phyloP scores from a whole-genome alignment of 768 basidiomycete species.

The Kwoniella pini region DNA sequence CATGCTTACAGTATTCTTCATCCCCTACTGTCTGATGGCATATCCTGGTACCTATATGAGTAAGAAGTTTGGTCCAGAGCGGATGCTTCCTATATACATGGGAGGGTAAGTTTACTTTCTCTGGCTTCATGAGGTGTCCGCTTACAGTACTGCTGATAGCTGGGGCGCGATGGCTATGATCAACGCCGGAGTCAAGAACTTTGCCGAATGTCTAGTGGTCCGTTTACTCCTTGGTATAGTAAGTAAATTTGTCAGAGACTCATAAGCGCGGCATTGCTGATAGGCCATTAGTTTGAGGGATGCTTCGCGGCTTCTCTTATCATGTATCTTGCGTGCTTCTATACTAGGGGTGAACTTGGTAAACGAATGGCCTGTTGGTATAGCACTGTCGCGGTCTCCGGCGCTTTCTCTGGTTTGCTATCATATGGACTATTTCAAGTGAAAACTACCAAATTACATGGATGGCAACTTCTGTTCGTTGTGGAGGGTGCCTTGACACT shows the following conservation, averaged over 20 bases:
- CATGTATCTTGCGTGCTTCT: conserved; percentile 23
- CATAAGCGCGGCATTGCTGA: too few relatives aligned
- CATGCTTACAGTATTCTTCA: conserved; percentile 27
- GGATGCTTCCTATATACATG: conserved; percentile 32
- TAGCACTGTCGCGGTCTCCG: conserved; percentile 21
- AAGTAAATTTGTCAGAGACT: conserved; percentile 1
- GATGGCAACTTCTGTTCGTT: conserved; percentile 36
- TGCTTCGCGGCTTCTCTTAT: conserved; percentile 33
- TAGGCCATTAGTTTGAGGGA: conserved; percentile 20
- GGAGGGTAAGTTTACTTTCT: conserved; percentile 10
- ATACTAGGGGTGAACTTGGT: conserved; percentile 27
- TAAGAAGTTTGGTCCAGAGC: conserved; percentile 19
- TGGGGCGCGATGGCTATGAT: conserved; percentile 13
- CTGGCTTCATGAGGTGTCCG: not conserved
- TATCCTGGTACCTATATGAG: conserved; percentile 22
- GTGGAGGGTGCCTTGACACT: conserved; percentile 30
- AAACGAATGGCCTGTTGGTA: conserved; percentile 31
- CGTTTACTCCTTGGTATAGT: conserved; percentile 14
- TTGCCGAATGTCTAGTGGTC: conserved; percentile 19
- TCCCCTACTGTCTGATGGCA: conserved; percentile 20
- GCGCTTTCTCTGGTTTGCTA: conserved; percentile 26
- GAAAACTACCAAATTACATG: conserved; percentile 9
- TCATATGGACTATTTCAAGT: conserved; percentile 30
- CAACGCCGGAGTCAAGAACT: conserved; percentile 26
- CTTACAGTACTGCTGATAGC: not conserved